A percentile compares a stretch with the other conserved stretches of the same genome.
Conservation (phyloP, 495 filamentous ascomycete genomes). For the Astrothelium subdiscretum region DNA sequence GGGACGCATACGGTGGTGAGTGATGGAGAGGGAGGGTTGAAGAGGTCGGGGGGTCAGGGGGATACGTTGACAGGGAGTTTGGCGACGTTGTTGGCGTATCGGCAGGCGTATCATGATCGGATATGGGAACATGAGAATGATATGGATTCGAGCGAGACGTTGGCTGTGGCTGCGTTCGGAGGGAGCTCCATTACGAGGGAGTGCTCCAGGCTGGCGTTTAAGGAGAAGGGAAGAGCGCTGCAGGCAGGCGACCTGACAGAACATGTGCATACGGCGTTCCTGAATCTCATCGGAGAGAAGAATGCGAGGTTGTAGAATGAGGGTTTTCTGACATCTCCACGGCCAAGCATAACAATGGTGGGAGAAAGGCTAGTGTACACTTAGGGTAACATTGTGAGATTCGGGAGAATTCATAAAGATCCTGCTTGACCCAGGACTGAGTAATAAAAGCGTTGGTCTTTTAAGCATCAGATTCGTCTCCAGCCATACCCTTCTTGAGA, state of each 20-base stretch:
- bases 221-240: slow-evolving; percentile 74
- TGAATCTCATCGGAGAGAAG: slow-evolving; percentile 58
- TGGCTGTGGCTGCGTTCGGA: slow-evolving; percentile 72
- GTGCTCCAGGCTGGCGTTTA: slow-evolving; percentile 79
- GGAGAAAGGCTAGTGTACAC: not conserved
- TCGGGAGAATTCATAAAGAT: no score
- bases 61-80: slow-evolving; percentile 89
- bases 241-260: slow-evolving; percentile 93
- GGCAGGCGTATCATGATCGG: slow-evolving; percentile 70
- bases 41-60: slow-evolving; percentile 88
- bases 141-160: slow-evolving; percentile 48
- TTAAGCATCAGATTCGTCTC: not conserved
- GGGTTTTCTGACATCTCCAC: not conserved
- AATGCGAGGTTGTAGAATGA: slow-evolving; percentile 3
- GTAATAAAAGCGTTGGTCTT: not conserved
- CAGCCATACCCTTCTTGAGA: slow-evolving; percentile 37
- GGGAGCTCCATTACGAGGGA: slow-evolving; percentile 82
- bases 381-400: no score
- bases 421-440: no score
- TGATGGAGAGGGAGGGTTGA: slow-evolving; percentile 67
- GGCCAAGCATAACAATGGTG: not conserved
- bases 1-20: slow-evolving; percentile 61
- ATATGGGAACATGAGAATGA: slow-evolving; percentile 65
- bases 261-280: slow-evolving; percentile 73
- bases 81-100: slow-evolving; percentile 78